Evolutionary conservation across 2,329 filamentous ascomycete genomes (phyloP).

Genomic region (Penicillium concentricum): DNA sequence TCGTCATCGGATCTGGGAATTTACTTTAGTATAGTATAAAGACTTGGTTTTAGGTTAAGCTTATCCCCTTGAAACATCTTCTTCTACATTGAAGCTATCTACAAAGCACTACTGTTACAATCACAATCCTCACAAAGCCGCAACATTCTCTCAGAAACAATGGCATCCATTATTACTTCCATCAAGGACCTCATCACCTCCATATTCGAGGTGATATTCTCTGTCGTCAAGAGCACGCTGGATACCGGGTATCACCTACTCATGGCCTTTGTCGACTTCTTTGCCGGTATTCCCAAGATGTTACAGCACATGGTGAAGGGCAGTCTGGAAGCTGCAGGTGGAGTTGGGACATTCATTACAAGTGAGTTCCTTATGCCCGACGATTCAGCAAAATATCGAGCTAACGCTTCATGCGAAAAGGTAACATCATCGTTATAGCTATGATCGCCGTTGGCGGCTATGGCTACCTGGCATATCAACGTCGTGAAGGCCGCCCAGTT

Average conservation of each 20-base stretch:
- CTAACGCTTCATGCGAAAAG: neutral
- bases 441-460: slow-evolving; percentile 12
- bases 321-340: slow-evolving; percentile 12
- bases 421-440: slow-evolving; percentile 17
- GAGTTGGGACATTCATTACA: slow-evolving; percentile 17
- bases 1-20: neutral
- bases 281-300: slow-evolving; percentile 4
- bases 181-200: slow-evolving; percentile 18
- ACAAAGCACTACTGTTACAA: neutral
- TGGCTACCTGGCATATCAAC: slow-evolving; percentile 13
- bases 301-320: neutral
- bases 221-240: slow-evolving; percentile 7
- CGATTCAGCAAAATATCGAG: too few relatives aligned
- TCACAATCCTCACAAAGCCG: neutral
- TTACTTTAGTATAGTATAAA: neutral
- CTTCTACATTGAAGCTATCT: neutral
- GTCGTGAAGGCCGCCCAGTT: slow-evolving; percentile 12
- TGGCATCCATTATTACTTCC: slow-evolving; percentile 19
- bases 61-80: too few relatives aligned
- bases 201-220: slow-evolving; percentile 20
- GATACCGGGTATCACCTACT: slow-evolving; percentile 4
- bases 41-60: neutral
- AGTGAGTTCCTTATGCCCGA: slow-evolving; percentile 5
- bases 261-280: slow-evolving; percentile 1
- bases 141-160: neutral